Base-by-base conservation (phyloP, 805 yeast genomes). In the Kuraishia piskuri region DNA sequence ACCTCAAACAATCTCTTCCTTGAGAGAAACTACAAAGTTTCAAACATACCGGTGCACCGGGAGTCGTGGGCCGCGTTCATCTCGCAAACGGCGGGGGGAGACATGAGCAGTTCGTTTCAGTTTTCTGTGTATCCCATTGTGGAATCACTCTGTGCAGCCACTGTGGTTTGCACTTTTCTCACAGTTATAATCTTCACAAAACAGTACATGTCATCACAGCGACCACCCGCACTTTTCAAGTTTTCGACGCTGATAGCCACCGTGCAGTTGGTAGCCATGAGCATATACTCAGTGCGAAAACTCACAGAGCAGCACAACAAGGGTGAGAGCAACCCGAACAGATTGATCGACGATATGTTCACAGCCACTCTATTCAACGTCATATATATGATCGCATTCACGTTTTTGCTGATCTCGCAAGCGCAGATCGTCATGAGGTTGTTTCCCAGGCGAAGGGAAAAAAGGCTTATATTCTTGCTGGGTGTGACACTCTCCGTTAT, bases 341-440 rank as follows among this genome's bases (percentile, higher is more conserved):
- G 65, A 37, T 65, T 84, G 22, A 58, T 83, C 12, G 69, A 71
- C 45, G 65, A 67, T 2, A 62, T 86, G n/a, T 73, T 78, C 52
- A 54, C 61, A 2, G 72, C 75, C 48, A 59, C 69, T 2, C 74
- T 73, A 10, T 76, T 85, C 59, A 79, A 79, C 51, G 70, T 79
- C 2, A 68, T 86, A 14, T 88, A 83, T 61, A 72, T 85, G 50
- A 62, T 86, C 1, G 78, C 80, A 17, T 81, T 81, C 7, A 62
- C 83, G 12, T 59, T 85, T 5, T 71, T 85, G 23, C 86, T 83
- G 60, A 67, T 86, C 26, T 78, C 85, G 51, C 91, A 87, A 64
- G 88, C 86, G 0, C 88, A 84, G 60, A 82, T 86, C 36, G 73
- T 84, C 4, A 83, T 83, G 78, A 71, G 90, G 52, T 64, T 86